These are phyloP conservation scores for Dujonia santamariae DNA, from an alignment of 1,139 yeast genomes.

Conservation along the genomic window DNA sequence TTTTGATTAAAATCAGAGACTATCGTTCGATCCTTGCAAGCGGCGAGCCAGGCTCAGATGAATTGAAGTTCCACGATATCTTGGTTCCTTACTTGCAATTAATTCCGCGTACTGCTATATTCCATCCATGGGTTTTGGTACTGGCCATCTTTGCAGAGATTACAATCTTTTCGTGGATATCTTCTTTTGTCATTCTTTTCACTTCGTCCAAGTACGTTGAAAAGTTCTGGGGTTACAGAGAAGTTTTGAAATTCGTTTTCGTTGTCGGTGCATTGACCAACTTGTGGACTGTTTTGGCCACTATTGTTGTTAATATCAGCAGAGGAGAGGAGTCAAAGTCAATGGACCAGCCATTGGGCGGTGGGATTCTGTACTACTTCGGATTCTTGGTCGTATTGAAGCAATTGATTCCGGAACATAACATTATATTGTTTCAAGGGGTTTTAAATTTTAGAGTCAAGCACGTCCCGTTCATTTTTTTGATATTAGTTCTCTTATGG, in stretches of 20 bases:
- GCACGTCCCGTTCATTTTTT: slow-evolving; percentile 65
- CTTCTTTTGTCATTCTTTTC: slow-evolving; percentile 49
- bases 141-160: slow-evolving; percentile 73
- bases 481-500: slow-evolving; percentile 43
- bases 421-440: slow-evolving; percentile 65
- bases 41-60: slow-evolving; percentile 45
- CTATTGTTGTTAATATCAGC: slow-evolving; percentile 38
- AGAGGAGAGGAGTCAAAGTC: slow-evolving; percentile 32
- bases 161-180: slow-evolving; percentile 45
- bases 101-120: slow-evolving; percentile 60
- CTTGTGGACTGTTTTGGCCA: slow-evolving; percentile 40
- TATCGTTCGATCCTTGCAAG: slow-evolving; percentile 38
- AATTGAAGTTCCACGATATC: slow-evolving; percentile 32
- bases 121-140: slow-evolving; percentile 74
- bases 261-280: slow-evolving; percentile 62
- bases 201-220: slow-evolving; percentile 53
- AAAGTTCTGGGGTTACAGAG: slow-evolving; percentile 57
- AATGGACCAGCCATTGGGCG: slow-evolving; percentile 57
- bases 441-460: slow-evolving; percentile 65
- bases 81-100: slow-evolving; percentile 64
- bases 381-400: slow-evolving; percentile 84
- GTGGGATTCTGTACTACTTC: slow-evolving; percentile 67
- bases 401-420: slow-evolving; percentile 87
- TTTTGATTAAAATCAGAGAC: slow-evolving; percentile 29
- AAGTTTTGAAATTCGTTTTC: slow-evolving; percentile 56